Percentiles rank a stretch among this genome's conserved stretches.
These are phyloP conservation scores for Arachnomyces sp. DNA, from an alignment of 2,329 filamentous ascomycete genomes.

Conservation along the genomic window DNA sequence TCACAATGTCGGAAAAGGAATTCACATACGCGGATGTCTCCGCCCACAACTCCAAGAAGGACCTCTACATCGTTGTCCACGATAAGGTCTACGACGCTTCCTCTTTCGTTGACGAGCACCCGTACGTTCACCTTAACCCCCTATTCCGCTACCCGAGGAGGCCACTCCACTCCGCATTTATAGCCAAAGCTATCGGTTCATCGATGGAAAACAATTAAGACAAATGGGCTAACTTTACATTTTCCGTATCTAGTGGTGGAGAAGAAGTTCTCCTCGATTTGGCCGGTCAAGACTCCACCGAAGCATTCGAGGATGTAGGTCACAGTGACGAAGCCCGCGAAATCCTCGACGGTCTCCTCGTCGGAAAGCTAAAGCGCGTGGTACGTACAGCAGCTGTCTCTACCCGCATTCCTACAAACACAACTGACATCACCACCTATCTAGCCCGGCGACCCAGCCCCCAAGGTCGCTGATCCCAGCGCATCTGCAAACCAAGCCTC, in stretches of 20 bases:
- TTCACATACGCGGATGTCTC: constrained; percentile 75
- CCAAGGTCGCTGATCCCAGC: constrained; percentile 47
- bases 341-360: constrained; percentile 68
- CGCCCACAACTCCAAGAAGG: constrained; percentile 83
- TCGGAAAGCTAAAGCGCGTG: constrained; percentile 71
- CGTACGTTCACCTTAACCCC: constrained; percentile 49
- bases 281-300: constrained; percentile 88
- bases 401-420: too few species aligned
- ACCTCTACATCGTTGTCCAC: constrained; percentile 84
- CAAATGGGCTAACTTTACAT: constrained; percentile 19
- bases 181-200: not conserved
- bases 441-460: constrained; percentile 66
- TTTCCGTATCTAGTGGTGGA: constrained; percentile 60
- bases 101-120: constrained; percentile 94
- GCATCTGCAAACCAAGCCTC: constrained; percentile 39
- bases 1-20: constrained; percentile 46
- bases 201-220: not conserved
- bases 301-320: constrained; percentile 98
- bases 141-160: constrained; percentile 1
- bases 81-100: constrained; percentile 91
- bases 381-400: constrained; percentile 43
- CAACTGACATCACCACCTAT: constrained; percentile 6
- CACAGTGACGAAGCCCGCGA: constrained; percentile 98
- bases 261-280: constrained; percentile 97
- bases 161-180: too few species aligned